Conservation (phyloP, 2,329 filamentous ascomycete species). For the Gaeumannomyces tritici region DNA sequence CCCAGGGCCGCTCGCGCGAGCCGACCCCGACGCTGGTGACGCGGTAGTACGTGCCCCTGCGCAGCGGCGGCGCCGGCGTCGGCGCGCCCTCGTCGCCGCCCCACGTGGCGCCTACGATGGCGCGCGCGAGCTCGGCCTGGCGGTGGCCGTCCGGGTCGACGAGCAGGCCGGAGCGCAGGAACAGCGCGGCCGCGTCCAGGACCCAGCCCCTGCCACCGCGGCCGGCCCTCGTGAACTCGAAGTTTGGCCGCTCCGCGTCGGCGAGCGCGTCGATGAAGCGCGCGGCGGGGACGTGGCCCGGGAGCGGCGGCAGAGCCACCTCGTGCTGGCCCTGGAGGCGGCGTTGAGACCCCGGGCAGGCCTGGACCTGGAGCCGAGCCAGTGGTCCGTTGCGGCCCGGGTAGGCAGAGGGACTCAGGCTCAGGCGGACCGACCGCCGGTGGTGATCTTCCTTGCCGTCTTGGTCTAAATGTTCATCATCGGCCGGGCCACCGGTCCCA, state of each 20-base stretch:
- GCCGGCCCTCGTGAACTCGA: not conserved
- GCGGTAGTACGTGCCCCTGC: not conserved
- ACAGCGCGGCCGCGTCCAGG: not conserved
- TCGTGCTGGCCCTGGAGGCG: not conserved
- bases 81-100: too few species aligned
- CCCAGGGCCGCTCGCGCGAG: not conserved
- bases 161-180: not conserved
- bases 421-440: not conserved
- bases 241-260: not conserved
- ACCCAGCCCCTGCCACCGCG: not conserved
- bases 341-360: not conserved
- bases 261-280: not conserved
- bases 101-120: not conserved
- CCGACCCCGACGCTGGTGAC: not conserved
- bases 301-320: not conserved
- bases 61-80: not conserved
- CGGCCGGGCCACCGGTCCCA: not conserved
- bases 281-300: not conserved
- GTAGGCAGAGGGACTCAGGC: not conserved
- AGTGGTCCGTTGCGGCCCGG: not conserved
- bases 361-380: not conserved
- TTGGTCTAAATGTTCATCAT: not conserved
- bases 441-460: not conserved
- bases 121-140: not conserved
- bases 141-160: not conserved